These are phyloP conservation scores for Epipyxis sp. DNA, from an alignment of 108 stramenopile species.

Conservation along the genomic window DNA sequence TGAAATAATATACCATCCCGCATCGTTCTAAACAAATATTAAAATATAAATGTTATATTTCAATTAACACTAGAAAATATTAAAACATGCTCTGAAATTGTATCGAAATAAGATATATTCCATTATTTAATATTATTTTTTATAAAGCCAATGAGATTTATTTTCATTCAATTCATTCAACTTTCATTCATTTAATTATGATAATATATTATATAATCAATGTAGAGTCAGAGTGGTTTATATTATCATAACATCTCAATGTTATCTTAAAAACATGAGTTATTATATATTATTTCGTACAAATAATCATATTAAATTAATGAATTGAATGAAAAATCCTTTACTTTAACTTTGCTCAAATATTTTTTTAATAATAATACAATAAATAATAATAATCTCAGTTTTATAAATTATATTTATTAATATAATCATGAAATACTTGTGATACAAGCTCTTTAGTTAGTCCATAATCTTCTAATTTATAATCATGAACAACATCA, in stretches of 20 bases:
- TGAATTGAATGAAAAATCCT: neutral
- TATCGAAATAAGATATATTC: too few relatives aligned
- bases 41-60: too few relatives aligned
- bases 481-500: slow-evolving; percentile 16
- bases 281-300: neutral
- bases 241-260: neutral
- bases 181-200: too few relatives aligned
- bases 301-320: neutral
- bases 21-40: too few relatives aligned
- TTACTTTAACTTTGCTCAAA: neutral
- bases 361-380: neutral
- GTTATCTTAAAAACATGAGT: neutral
- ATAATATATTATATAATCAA: neutral
- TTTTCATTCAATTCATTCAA: too few relatives aligned
- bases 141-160: too few relatives aligned
- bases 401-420: slow-evolving; percentile 1
- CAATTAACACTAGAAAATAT: too few relatives aligned
- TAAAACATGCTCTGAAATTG: too few relatives aligned
- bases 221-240: neutral
- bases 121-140: too few relatives aligned
- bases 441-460: neutral
- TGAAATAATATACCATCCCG: too few relatives aligned
- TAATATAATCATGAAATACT: slow-evolving; percentile 12
- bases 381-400: neutral
- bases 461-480: slow-evolving; percentile 10